Conservation (phyloP, 2,329 filamentous ascomycete species). For the Colletotrichum sp. region DNA sequence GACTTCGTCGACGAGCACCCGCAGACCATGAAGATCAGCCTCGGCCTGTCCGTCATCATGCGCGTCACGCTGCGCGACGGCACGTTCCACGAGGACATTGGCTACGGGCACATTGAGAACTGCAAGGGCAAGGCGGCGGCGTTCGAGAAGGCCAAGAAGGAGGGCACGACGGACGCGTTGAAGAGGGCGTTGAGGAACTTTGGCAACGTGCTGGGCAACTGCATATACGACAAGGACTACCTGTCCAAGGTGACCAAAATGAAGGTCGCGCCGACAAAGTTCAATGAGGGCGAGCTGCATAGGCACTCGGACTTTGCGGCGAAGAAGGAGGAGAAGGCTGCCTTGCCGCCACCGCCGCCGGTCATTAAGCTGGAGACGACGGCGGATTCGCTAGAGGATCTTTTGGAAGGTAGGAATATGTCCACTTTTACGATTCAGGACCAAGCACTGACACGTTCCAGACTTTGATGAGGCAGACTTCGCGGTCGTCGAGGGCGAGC, state of each 20-base stretch:
- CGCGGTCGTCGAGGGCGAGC: conserved; percentile 68
- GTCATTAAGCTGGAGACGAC: conserved; percentile 32
- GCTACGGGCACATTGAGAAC: conserved; percentile 96
- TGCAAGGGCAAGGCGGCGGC: conserved; percentile 93
- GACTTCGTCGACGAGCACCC: conserved; percentile 93
- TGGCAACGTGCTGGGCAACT: conserved; percentile 97
- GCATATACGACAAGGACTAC: conserved; percentile 97
- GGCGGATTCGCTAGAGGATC: conserved; percentile 56
- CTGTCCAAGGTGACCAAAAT: conserved; percentile 88
- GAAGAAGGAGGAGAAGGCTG: conserved; percentile 47
- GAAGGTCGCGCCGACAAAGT: conserved; percentile 78
- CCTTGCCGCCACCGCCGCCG: conserved; percentile 15
- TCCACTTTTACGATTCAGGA: background rate
- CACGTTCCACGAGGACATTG: conserved; percentile 97
- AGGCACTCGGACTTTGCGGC: conserved; percentile 79
- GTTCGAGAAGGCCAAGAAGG: conserved; percentile 99
- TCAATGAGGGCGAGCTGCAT: conserved; percentile 80
- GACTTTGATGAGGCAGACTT: conserved; percentile 82
- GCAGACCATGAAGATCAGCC: conserved; percentile 76
- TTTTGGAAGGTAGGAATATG: conserved; percentile 47
- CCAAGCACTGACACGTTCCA: conserved; percentile 19
- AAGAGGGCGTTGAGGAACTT: conserved; percentile 91
- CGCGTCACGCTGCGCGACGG: conserved; percentile 90
- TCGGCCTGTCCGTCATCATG: conserved; percentile 89
- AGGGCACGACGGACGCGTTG: conserved; percentile 91